Conservation (phyloP, 2,329 filamentous ascomycete species). For the Fusarium globosum region DNA sequence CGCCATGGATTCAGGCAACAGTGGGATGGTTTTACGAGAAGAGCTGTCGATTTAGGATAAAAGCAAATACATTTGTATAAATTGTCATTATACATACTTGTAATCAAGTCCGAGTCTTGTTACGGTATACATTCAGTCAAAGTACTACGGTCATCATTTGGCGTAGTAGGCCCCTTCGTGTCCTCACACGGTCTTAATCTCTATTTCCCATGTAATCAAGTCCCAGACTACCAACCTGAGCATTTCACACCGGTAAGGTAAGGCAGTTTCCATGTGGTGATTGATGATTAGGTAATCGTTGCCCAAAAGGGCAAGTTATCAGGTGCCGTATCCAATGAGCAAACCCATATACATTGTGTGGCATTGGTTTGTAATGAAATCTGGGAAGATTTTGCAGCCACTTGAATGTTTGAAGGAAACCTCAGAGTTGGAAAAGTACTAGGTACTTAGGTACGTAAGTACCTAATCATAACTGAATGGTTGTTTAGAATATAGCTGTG, state of each 20-base stretch:
- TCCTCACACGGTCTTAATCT: neutral
- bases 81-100: neutral
- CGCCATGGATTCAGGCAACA: neutral
- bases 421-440: neutral
- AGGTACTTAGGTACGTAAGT: neutral
- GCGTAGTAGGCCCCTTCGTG: too few species aligned
- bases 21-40: neutral
- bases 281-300: constrained; percentile 21
- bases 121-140: neutral
- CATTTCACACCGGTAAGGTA: neutral
- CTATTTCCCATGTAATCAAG: neutral
- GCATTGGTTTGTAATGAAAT: constrained; percentile 32
- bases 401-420: neutral
- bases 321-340: constrained; percentile 31
- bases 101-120: neutral
- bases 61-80: neutral
- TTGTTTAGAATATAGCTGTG: neutral
- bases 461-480: neutral
- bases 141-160: neutral
- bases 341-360: constrained; percentile 5
- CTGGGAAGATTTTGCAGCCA: neutral
- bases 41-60: neutral
- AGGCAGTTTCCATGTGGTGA: neutral
- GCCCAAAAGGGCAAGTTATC: constrained; percentile 30
- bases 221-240: neutral